Conservation (phyloP, 805 yeast genomes). For the Ogataea minuta region DNA sequence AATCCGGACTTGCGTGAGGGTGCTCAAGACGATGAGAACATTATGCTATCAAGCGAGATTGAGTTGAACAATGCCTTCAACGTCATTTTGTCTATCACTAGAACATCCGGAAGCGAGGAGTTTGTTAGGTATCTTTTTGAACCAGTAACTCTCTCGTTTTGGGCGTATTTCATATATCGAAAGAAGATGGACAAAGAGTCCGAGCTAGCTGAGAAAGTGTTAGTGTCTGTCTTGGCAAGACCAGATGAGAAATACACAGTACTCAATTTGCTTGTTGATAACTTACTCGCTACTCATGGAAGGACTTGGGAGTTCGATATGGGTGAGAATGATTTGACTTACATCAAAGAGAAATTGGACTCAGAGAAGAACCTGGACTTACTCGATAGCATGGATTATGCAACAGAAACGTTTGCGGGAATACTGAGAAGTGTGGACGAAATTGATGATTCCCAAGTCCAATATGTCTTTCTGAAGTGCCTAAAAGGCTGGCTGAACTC, state of each 20-base stretch:
- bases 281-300: constrained; percentile 28
- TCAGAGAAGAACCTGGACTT: constrained; percentile 22
- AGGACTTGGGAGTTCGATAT: constrained; percentile 40
- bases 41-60: constrained; percentile 43
- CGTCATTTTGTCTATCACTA: constrained; percentile 61
- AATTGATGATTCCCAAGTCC: constrained; percentile 47
- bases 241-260: constrained; percentile 18
- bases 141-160: constrained; percentile 33
- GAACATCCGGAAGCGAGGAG: constrained; percentile 37
- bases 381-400: constrained; percentile 40
- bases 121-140: constrained; percentile 35
- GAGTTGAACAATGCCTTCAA: constrained; percentile 61
- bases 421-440: constrained; percentile 36
- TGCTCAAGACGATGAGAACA: constrained; percentile 26
- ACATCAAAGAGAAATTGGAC: constrained; percentile 24
- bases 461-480: constrained; percentile 45
- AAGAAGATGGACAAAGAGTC: constrained; percentile 31
- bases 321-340: constrained; percentile 39
- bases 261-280: constrained; percentile 15
- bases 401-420: constrained; percentile 36
- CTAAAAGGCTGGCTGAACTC: constrained; percentile 60
- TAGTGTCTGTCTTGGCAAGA: constrained; percentile 33
- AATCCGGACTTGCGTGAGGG: constrained; percentile 32
- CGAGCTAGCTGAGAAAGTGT: constrained; percentile 37
- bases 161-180: constrained; percentile 46